These are phyloP conservation scores for Claviceps maximensis DNA, from an alignment of 2,329 filamentous ascomycete genomes.

Conservation along the genomic window DNA sequence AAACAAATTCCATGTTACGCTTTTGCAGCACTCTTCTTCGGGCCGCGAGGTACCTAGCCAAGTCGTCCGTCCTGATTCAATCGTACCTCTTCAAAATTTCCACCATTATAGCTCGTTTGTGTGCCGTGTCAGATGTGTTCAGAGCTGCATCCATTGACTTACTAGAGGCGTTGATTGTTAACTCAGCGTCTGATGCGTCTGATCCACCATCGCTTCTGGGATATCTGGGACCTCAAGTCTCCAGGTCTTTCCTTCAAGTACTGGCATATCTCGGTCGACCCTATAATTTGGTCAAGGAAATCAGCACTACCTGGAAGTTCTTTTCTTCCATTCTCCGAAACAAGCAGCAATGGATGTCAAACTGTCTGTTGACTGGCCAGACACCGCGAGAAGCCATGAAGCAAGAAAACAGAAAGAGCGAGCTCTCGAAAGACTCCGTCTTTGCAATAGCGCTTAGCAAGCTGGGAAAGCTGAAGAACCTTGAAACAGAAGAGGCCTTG, in stretches of 20 bases:
- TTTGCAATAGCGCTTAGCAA: conserved; percentile 61
- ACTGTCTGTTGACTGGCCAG: conserved; percentile 79
- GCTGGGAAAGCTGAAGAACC: conserved; percentile 49
- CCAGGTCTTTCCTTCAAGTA: conserved; percentile 71
- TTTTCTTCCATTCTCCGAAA: conserved; percentile 77
- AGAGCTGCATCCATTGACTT: conserved; percentile 53
- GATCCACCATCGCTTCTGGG: conserved; percentile 92
- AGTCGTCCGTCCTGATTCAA: conserved; percentile 54
- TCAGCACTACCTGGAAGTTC: conserved; percentile 67
- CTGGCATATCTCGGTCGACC: conserved; percentile 67
- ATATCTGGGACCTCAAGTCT: conserved; percentile 69
- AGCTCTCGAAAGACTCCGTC: conserved; percentile 46
- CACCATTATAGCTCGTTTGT: conserved; percentile 63
- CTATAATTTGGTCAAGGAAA: conserved; percentile 49
- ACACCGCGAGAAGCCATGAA: conserved; percentile 66
- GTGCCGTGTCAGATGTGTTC: conserved; percentile 55
- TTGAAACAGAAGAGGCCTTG: conserved; percentile 53
- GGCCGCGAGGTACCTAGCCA: conserved; percentile 50
- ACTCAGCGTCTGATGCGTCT: conserved; percentile 48
- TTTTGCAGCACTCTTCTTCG: conserved; percentile 60
- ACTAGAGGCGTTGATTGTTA: conserved; percentile 59
- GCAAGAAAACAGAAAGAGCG: conserved; percentile 36
- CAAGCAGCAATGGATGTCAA: conserved; percentile 90
- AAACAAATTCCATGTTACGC: conserved; percentile 49
- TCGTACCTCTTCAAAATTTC: conserved; percentile 69